phyloP scores from a whole-genome alignment of 2,329 filamentous ascomycete genomes.

The Pseudogymnoascus sp. region DNA sequence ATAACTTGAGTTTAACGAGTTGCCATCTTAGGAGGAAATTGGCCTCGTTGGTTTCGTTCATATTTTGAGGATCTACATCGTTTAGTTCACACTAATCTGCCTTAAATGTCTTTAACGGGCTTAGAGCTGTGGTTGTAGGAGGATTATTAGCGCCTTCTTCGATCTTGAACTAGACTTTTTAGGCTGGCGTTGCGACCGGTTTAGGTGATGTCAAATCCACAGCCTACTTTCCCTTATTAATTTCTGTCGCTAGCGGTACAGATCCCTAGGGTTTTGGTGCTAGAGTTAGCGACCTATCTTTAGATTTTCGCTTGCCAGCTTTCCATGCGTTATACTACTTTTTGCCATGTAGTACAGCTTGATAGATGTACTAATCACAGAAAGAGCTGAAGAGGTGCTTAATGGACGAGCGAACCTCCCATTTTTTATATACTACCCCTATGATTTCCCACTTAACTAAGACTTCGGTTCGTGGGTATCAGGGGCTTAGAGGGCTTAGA shows the following conservation, averaged over 20 bases:
- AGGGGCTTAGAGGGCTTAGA: neutral
- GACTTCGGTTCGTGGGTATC: neutral
- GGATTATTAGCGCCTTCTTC: neutral
- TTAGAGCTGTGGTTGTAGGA: neutral
- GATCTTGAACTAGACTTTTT: no score
- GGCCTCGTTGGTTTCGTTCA: neutral
- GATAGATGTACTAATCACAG: slow-evolving; percentile 9
- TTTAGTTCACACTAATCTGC: neutral
- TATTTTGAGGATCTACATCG: neutral
- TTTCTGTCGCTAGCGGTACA: no score
- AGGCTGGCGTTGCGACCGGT: no score
- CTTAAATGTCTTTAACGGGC: neutral
- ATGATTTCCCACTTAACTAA: slow-evolving; percentile 8
- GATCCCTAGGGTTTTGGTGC: neutral
- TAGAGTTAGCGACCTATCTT: neutral
- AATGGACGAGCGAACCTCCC: slow-evolving; percentile 9
- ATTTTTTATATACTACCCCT: neutral
- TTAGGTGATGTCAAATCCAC: neutral
- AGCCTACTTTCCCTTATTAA: neutral
- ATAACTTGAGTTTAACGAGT: neutral
- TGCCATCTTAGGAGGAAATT: neutral
- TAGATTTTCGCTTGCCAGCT: neutral
- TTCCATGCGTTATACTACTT: neutral
- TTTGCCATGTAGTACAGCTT: neutral
- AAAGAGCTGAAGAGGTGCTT: slow-evolving; percentile 2